Evolutionary conservation across 495 filamentous ascomycete species (phyloP).

Genomic region (Beverwykella pulmonaria): DNA sequence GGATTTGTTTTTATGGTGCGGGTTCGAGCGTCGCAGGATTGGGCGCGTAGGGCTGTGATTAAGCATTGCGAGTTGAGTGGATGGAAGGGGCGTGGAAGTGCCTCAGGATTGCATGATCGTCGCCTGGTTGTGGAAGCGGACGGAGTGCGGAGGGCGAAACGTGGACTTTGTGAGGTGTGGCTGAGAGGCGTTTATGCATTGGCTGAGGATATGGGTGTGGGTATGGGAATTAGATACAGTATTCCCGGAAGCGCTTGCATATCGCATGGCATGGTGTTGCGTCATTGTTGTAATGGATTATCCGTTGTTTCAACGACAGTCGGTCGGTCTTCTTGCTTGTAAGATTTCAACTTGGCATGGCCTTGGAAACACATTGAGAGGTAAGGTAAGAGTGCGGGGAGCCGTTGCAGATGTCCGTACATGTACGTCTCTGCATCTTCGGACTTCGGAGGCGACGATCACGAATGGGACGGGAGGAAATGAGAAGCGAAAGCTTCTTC

Average conservation of each 20-base stretch:
- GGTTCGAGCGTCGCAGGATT: not conserved
- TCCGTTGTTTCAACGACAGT: not conserved
- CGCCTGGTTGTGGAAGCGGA: no score
- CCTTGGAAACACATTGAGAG: no score
- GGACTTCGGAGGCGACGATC: conserved; percentile 6
- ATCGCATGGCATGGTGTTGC: no score
- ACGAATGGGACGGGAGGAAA: not conserved
- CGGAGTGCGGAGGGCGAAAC: not conserved
- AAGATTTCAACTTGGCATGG: no score
- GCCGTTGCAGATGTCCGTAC: not conserved
- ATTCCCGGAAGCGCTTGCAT: no score
- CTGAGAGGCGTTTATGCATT: not conserved
- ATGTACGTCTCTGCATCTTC: not conserved
- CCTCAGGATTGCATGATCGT: not conserved
- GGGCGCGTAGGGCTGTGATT: not conserved
- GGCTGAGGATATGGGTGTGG: not conserved
- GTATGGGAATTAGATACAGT: not conserved
- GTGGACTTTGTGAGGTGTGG: not conserved
- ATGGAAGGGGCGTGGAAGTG: not conserved
- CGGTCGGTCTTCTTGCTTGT: not conserved
- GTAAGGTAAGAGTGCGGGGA: not conserved
- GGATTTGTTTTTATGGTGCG: not conserved
- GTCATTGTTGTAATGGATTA: not conserved
- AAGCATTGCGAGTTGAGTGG: not conserved
- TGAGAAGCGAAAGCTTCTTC: no score